Evolutionary conservation across 1,284 basidiomycete species (phyloP).

Genomic region (Polyporus tsugae): DNA sequence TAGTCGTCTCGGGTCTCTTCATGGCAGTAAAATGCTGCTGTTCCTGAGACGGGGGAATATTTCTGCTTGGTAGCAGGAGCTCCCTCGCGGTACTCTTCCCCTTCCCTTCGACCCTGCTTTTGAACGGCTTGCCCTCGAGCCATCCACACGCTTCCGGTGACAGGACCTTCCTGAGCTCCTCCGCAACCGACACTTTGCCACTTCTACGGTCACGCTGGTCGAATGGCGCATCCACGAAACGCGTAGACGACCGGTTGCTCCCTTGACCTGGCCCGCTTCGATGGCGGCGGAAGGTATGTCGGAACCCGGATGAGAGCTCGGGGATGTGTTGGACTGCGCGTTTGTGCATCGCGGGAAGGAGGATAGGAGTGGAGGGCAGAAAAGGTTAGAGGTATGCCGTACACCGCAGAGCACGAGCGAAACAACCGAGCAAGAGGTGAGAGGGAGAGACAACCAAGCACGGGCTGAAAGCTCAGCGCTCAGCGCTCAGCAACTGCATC

Average conservation of each 20-base stretch:
- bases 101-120: background rate
- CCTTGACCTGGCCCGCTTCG: slow-evolving; percentile 9
- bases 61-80: background rate
- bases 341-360: slow-evolving; percentile 20
- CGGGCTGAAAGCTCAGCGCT: background rate
- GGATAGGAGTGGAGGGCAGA: background rate
- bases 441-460: background rate
- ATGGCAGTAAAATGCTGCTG: slow-evolving; percentile 20
- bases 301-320: slow-evolving; percentile 21
- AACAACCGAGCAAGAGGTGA: background rate
- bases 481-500: too few species aligned
- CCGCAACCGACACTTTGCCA: slow-evolving; percentile 8
- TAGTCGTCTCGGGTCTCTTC: background rate
- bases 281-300: slow-evolving; percentile 18
- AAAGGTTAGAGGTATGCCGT: background rate
- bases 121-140: slow-evolving; percentile 21
- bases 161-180: slow-evolving; percentile 21
- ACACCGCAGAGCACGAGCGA: background rate
- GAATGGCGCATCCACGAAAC: background rate
- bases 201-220: background rate
- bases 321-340: slow-evolving; percentile 19
- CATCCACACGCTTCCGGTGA: slow-evolving; percentile 26
- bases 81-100: background rate
- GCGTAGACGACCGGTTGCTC: background rate
- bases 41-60: slow-evolving; percentile 17